These are phyloP conservation scores for Musa balbisiana DNA, from an alignment of 202 grass and related monocot species.

Conservation along the genomic window DNA sequence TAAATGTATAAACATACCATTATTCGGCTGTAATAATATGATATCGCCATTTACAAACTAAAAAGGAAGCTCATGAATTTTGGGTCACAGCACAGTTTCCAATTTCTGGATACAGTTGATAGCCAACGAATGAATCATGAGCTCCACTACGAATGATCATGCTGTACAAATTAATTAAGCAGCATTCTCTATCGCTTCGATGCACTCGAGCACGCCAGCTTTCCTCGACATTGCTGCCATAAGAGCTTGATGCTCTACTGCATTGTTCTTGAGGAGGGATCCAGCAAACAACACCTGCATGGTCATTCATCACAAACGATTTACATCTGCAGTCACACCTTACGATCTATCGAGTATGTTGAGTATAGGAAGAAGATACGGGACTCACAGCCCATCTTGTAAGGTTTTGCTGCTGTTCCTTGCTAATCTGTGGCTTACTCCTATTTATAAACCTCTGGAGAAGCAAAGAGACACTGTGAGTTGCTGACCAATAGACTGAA, in stretches of 20 bases:
- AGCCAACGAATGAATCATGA: too few species aligned
- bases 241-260: slow-evolving; percentile 52
- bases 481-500: background rate
- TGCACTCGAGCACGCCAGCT: slow-evolving; percentile 66
- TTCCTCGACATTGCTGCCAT: slow-evolving; percentile 73
- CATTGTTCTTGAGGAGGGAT: slow-evolving; percentile 89
- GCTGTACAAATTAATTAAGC: slow-evolving; percentile 26
- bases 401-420: slow-evolving; percentile 89
- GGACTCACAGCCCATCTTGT: slow-evolving; percentile 92
- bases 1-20: too few species aligned
- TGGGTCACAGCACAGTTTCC: too few species aligned
- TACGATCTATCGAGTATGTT: too few species aligned
- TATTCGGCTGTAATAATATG: too few species aligned
- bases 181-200: slow-evolving; percentile 76
- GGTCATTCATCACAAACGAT: background rate
- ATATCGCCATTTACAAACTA: too few species aligned
- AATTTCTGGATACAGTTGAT: too few species aligned
- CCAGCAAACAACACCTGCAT: slow-evolving; percentile 62
- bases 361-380: background rate
- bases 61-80: too few species aligned
- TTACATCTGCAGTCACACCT: background rate
- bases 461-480: slow-evolving; percentile 10
- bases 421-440: slow-evolving; percentile 55
- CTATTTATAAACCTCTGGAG: slow-evolving; percentile 82
- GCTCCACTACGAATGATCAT: background rate